These are phyloP conservation scores for Leptodontidium sp. DNA, from an alignment of 2,329 filamentous ascomycete species.

Conservation along the genomic window DNA sequence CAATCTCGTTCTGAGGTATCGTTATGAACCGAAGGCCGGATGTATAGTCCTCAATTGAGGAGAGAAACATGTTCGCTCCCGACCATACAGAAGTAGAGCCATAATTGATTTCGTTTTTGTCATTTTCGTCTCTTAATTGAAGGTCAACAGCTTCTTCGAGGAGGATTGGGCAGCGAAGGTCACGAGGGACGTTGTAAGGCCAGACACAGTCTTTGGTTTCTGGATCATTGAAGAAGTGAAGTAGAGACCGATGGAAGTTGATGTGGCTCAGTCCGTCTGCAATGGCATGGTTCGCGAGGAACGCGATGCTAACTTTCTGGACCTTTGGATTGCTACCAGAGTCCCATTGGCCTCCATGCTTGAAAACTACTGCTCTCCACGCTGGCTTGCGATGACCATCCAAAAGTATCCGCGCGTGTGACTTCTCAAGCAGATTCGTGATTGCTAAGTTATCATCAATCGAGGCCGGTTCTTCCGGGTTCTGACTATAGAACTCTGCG, in stretches of 20 bases:
- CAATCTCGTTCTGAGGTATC: slow-evolving; percentile 1
- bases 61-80: slow-evolving; percentile 1
- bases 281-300: slow-evolving; percentile 9
- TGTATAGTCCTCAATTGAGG: slow-evolving; percentile 10
- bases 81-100: slow-evolving; percentile 5
- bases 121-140: background rate
- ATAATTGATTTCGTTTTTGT: slow-evolving; percentile 9
- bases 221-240: slow-evolving; percentile 13
- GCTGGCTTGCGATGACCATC: slow-evolving; percentile 13
- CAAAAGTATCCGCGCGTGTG: slow-evolving; percentile 9
- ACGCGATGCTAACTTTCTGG: slow-evolving; percentile 14
- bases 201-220: slow-evolving; percentile 7
- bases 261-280: slow-evolving; percentile 11
- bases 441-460: background rate
- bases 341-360: slow-evolving; percentile 13
- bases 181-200: slow-evolving; percentile 7
- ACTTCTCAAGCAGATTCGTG: background rate
- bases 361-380: slow-evolving; percentile 14
- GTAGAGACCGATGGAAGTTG: slow-evolving; percentile 12
- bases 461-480: background rate
- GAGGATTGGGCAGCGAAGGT: background rate
- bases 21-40: slow-evolving; percentile 8
- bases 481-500: slow-evolving; percentile 1
- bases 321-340: background rate
- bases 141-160: slow-evolving; percentile 11